phyloP scores from a whole-genome alignment of 139 green algal species.

The Pedinophyceae sp. region DNA sequence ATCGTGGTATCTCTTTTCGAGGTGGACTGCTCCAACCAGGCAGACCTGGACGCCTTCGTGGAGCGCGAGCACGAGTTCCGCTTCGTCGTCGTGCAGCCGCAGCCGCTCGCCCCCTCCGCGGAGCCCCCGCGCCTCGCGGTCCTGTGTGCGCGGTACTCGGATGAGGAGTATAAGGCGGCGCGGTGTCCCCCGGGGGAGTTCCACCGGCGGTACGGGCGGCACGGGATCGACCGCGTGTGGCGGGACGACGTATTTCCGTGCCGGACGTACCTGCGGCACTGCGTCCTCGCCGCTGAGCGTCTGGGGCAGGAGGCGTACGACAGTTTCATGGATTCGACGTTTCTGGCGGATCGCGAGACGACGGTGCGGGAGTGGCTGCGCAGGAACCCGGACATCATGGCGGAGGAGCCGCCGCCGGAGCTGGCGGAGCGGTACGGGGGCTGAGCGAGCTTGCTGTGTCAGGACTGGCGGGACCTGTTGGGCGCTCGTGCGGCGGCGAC shows the following conservation, averaged over 20 bases:
- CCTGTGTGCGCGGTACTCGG: conserved; percentile 48
- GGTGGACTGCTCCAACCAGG: conserved; percentile 21
- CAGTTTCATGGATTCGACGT: conserved; percentile 73
- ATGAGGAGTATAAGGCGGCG: conserved; percentile 47
- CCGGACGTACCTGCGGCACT: conserved; percentile 71
- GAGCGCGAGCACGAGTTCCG: conserved; percentile 78
- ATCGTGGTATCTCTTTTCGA: conserved; percentile 63
- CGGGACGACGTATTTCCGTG: conserved; percentile 31
- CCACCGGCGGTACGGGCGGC: conserved; percentile 37
- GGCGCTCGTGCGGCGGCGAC: too few relatives aligned
- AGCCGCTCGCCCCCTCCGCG: conserved; percentile 12
- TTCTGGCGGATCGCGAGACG: conserved; percentile 52
- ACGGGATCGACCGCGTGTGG: conserved; percentile 55
- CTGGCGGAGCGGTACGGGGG: conserved; percentile 62
- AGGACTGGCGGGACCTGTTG: too few relatives aligned
- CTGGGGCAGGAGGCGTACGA: conserved; percentile 35
- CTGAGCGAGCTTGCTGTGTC: too few relatives aligned
- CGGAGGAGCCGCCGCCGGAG: conserved; percentile 48
- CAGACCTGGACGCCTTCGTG: conserved; percentile 51
- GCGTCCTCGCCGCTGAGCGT: conserved; percentile 50
- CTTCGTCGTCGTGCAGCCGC: conserved; percentile 48
- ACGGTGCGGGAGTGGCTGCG: conserved; percentile 52
- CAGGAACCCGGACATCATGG: conserved; percentile 58
- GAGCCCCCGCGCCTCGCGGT: conserved; percentile 14
- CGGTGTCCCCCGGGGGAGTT: conserved; percentile 58